Percentiles rank a stretch among this genome's conserved stretches.
phyloP scores from a whole-genome alignment of 2,329 filamentous ascomycete species.

The Pseudogymnoascus sp. region DNA sequence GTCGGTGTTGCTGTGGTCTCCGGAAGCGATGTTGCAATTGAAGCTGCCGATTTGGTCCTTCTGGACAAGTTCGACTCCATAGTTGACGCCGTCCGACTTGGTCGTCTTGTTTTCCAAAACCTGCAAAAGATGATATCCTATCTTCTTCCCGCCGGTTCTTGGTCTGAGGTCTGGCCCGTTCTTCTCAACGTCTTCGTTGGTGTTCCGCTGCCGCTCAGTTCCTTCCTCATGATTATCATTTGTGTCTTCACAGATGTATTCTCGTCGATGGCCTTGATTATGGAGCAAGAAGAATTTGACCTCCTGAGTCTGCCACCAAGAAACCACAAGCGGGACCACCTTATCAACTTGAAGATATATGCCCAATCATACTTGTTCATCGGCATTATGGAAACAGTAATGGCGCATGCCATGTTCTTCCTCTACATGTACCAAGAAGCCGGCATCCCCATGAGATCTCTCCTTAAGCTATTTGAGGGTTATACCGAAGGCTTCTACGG shows the following conservation, averaged over 20 bases:
- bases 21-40: slow-evolving; percentile 68
- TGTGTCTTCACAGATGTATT: slow-evolving; percentile 50
- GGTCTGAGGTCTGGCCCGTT: slow-evolving; percentile 51
- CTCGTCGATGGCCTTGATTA: slow-evolving; percentile 42
- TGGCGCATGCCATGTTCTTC: slow-evolving; percentile 47
- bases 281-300: slow-evolving; percentile 49
- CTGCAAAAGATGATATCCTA: slow-evolving; percentile 60
- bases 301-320: slow-evolving; percentile 43
- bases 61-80: slow-evolving; percentile 83
- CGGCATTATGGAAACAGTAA: slow-evolving; percentile 43
- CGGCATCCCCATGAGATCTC: slow-evolving; percentile 38
- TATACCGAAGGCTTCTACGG: slow-evolving; percentile 43
- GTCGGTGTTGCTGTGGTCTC: slow-evolving; percentile 69
- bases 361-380: slow-evolving; percentile 45
- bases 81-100: slow-evolving; percentile 63
- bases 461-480: slow-evolving; percentile 43
- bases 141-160: slow-evolving; percentile 44
- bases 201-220: slow-evolving; percentile 41
- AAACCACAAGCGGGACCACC: slow-evolving; percentile 41
- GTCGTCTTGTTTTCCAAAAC: slow-evolving; percentile 63
- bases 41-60: slow-evolving; percentile 80
- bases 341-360: slow-evolving; percentile 46
- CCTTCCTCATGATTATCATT: slow-evolving; percentile 51
- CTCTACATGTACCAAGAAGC: slow-evolving; percentile 42
- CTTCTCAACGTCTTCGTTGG: slow-evolving; percentile 49